Evolutionary conservation across 257 asterid genomes (phyloP).

Genomic region (Solanum tarijense): DNA sequence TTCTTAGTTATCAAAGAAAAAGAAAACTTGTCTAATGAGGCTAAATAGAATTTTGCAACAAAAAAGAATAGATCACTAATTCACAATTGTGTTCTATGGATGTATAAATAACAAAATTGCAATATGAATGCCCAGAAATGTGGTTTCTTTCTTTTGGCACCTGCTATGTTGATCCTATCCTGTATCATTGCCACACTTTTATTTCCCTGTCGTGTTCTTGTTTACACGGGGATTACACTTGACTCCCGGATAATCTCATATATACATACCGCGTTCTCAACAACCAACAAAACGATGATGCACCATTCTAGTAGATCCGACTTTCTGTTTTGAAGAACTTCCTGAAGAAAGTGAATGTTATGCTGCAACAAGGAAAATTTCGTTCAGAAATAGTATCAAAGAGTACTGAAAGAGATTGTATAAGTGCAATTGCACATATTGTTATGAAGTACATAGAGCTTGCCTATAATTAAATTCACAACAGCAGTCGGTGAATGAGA

Average conservation of each 20-base stretch:
- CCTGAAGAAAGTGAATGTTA: slow-evolving; percentile 96
- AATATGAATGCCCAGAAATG: neutral
- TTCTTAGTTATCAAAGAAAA: neutral
- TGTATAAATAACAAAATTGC: neutral
- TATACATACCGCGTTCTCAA: slow-evolving; percentile 55
- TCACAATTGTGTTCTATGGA: neutral
- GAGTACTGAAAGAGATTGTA: neutral
- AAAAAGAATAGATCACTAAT: neutral
- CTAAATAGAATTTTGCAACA: neutral
- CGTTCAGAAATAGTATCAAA: neutral
- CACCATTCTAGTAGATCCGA: slow-evolving; percentile 93
- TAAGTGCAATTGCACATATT: neutral
- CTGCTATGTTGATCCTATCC: neutral
- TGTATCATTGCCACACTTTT: neutral
- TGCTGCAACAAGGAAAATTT: slow-evolving; percentile 49
- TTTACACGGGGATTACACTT: slow-evolving; percentile 13
- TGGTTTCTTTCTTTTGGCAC: neutral
- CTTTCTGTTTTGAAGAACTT: slow-evolving; percentile 86
- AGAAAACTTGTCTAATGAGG: neutral
- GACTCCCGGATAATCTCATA: slow-evolving; percentile 64
- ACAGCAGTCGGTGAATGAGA: neutral
- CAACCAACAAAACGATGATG: slow-evolving; percentile 64
- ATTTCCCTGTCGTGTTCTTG: neutral
- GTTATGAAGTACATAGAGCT: neutral
- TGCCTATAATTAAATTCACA: neutral